Evolutionary conservation across 202 grass and related monocot genomes (phyloP).

Genomic region (Schoenoplectus triqueter): DNA sequence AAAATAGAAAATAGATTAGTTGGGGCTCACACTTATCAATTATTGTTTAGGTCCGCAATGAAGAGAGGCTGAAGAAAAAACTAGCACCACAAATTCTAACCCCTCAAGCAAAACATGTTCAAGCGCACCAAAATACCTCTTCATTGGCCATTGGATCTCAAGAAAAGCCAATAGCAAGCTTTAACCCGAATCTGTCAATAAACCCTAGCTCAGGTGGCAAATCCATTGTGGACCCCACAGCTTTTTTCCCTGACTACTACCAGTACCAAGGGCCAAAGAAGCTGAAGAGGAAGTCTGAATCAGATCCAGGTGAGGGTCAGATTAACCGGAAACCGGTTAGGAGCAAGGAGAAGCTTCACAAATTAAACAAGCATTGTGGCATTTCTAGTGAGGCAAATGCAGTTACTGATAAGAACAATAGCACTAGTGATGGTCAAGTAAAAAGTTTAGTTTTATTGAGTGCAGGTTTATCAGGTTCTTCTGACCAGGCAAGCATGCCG

Average conservation of each 20-base stretch:
- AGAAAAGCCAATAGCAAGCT: conserved; percentile 47
- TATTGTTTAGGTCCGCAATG: conserved; percentile 61
- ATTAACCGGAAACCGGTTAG: conserved; percentile 50
- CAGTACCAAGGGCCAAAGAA: conserved; percentile 63
- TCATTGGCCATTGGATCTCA: conserved; percentile 23
- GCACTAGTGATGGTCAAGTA: conserved; percentile 28
- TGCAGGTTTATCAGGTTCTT: conserved; percentile 29
- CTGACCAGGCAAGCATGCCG: conserved; percentile 12
- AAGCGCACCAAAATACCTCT: conserved; percentile 37
- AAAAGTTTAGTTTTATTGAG: neutral
- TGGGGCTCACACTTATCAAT: conserved; percentile 13
- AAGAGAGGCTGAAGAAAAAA: conserved; percentile 83
- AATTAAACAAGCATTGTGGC: conserved; percentile 27
- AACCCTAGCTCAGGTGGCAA: conserved; percentile 31
- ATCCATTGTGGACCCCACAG: conserved; percentile 42
- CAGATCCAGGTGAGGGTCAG: conserved; percentile 50
- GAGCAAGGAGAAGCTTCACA: conserved; percentile 58
- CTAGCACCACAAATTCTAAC: conserved; percentile 47
- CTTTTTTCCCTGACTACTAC: conserved; percentile 53
- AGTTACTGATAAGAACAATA: conserved; percentile 34
- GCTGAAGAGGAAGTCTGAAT: conserved; percentile 68
- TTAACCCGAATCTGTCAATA: conserved; percentile 26
- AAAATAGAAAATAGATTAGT: conserved; percentile 5
- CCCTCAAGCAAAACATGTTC: conserved; percentile 48
- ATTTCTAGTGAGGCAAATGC: conserved; percentile 54